Evolutionary conservation across 1,139 yeast genomes (phyloP).

Genomic region (Saccharomycopsis phalli): DNA sequence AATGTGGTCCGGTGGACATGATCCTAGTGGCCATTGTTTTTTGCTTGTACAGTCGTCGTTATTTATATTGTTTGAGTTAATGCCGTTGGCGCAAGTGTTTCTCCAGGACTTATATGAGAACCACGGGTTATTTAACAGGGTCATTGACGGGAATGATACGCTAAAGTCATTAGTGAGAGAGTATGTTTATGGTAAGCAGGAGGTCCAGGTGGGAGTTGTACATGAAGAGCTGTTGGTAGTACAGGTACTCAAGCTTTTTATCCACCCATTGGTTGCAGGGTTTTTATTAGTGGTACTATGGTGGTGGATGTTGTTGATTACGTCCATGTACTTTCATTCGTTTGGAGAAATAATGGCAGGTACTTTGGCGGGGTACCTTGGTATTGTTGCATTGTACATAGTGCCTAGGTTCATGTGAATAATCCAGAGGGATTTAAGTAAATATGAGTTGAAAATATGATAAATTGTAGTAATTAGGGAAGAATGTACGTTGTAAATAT

Average conservation of each 20-base stretch:
- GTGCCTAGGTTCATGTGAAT: too few relatives aligned
- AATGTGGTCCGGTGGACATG: constrained; percentile 86
- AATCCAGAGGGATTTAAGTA: too few relatives aligned
- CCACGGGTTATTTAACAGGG: constrained; percentile 20
- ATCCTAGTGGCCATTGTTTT: constrained; percentile 92
- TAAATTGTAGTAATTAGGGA: too few relatives aligned
- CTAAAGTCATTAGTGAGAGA: constrained; percentile 16
- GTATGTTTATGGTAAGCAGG: constrained; percentile 18
- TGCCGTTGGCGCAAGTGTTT: constrained; percentile 8
- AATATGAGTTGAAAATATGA: too few relatives aligned
- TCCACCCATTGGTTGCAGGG: constrained; percentile 38
- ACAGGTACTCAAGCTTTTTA: constrained; percentile 22
- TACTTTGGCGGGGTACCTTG: constrained; percentile 48
- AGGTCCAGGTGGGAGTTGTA: constrained; percentile 20
- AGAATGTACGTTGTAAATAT: too few relatives aligned
- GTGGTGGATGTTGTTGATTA: constrained; percentile 85
- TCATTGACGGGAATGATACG: constrained; percentile 17
- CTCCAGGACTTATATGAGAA: constrained; percentile 12
- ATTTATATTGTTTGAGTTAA: constrained; percentile 59
- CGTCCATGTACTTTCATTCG: constrained; percentile 80
- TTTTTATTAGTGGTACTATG: constrained; percentile 46
- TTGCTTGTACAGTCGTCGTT: constrained; percentile 64
- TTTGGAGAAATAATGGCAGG: constrained; percentile 66
- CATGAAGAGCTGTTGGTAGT: too few relatives aligned
- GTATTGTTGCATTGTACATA: constrained; percentile 33